These are phyloP conservation scores for Globisporangium camurandrum DNA, from an alignment of 352 stramenopile species.

Conservation along the genomic window DNA sequence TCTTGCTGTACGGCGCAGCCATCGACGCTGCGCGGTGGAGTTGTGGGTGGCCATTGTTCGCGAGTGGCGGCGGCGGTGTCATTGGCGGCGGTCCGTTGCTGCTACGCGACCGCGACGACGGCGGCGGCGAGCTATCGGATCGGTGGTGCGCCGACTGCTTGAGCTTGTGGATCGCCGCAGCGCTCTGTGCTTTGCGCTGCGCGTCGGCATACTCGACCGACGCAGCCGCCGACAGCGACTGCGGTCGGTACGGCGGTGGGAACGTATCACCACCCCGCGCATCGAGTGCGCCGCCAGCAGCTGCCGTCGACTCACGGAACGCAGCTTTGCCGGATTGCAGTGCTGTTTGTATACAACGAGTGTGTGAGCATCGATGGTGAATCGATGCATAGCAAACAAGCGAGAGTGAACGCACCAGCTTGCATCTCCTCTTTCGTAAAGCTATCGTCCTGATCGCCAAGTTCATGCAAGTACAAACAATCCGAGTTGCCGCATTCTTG, in stretches of 20 bases:
- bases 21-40: slow-evolving; percentile 2
- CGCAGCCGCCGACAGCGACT: slow-evolving; percentile 7
- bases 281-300: slow-evolving; percentile 24
- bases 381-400: too few relatives aligned
- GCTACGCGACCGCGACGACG: slow-evolving; percentile 17
- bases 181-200: slow-evolving; percentile 69
- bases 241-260: slow-evolving; percentile 31
- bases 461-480: slow-evolving; percentile 92
- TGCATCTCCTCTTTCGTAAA: slow-evolving; percentile 95
- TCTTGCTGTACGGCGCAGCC: slow-evolving; percentile 41
- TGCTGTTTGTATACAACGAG: slow-evolving; percentile 20
- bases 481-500: slow-evolving; percentile 91
- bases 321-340: slow-evolving; percentile 68
- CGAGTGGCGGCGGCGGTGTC: too few relatives aligned
- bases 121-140: slow-evolving; percentile 11
- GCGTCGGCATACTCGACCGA: slow-evolving; percentile 22
- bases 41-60: too few relatives aligned
- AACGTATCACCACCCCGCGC: slow-evolving; percentile 51
- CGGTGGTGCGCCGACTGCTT: slow-evolving; percentile 21
- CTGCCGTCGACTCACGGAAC: slow-evolving; percentile 52
- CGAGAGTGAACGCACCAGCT: slow-evolving; percentile 25
- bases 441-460: slow-evolving; percentile 89
- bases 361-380: too few relatives aligned
- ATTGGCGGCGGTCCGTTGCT: too few relatives aligned
- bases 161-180: slow-evolving; percentile 61